Evolutionary conservation across 2,329 filamentous ascomycete genomes (phyloP).

Genomic region (Alternaria triticina): DNA sequence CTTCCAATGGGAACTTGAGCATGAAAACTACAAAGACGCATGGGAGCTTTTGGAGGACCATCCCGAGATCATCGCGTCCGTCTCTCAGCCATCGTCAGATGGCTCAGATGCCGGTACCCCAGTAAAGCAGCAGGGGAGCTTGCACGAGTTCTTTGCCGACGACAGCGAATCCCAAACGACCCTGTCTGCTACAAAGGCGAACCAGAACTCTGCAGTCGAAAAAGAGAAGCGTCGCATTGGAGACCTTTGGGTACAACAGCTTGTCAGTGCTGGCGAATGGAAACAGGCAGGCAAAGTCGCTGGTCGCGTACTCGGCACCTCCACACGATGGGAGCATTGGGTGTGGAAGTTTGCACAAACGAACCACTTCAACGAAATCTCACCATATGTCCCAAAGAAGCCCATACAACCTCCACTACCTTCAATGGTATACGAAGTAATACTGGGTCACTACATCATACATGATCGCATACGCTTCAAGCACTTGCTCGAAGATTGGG

Average conservation of each 20-base stretch:
- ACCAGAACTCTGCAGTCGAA: slow-evolving; percentile 70
- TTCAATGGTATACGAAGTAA: slow-evolving; percentile 82
- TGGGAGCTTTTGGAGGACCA: slow-evolving; percentile 91
- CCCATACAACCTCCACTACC: slow-evolving; percentile 81
- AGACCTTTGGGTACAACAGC: slow-evolving; percentile 89
- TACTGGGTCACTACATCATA: slow-evolving; percentile 87
- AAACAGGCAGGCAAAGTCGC: slow-evolving; percentile 77
- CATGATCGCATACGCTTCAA: slow-evolving; percentile 76
- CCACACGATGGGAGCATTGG: slow-evolving; percentile 92
- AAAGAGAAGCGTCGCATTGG: slow-evolving; percentile 91
- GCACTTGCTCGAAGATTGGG: slow-evolving; percentile 82
- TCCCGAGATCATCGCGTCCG: slow-evolving; percentile 68
- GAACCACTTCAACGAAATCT: slow-evolving; percentile 88
- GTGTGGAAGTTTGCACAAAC: slow-evolving; percentile 89
- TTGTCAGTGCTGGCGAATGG: slow-evolving; percentile 80
- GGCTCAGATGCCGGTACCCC: slow-evolving; percentile 53
- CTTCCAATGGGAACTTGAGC: slow-evolving; percentile 82
- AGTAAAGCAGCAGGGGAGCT: slow-evolving; percentile 51
- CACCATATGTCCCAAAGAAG: slow-evolving; percentile 77
- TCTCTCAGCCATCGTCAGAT: slow-evolving; percentile 47
- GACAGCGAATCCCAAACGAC: slow-evolving; percentile 67
- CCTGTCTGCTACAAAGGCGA: slow-evolving; percentile 63
- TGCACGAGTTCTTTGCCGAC: slow-evolving; percentile 75
- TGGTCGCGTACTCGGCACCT: slow-evolving; percentile 79
- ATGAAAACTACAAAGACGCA: slow-evolving; percentile 79